These are phyloP conservation scores for Hawksworthiomyces lignivorus DNA, from an alignment of 2,329 filamentous ascomycete species.

Conservation along the genomic window DNA sequence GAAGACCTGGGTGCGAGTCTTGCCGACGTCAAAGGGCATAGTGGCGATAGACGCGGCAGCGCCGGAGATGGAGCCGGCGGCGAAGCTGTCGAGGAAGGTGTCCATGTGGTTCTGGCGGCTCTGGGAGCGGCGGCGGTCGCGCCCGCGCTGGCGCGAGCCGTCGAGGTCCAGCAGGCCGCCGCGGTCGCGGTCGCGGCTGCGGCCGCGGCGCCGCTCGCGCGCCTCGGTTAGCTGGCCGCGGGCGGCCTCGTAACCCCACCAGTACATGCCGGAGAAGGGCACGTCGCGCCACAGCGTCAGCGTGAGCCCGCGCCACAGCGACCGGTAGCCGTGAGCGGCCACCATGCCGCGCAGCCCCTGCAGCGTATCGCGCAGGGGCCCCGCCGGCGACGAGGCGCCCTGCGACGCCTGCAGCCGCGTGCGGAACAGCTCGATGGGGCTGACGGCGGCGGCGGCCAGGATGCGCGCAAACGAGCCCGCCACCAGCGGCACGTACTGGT, in stretches of 20 bases:
- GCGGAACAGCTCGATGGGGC: slow-evolving; percentile 87
- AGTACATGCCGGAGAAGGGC: slow-evolving; percentile 94
- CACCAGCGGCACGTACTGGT: slow-evolving; percentile 69
- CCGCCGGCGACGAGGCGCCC: slow-evolving; percentile 47
- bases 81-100: slow-evolving; percentile 82
- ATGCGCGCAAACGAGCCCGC: slow-evolving; percentile 73
- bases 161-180: slow-evolving; percentile 24
- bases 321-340: slow-evolving; percentile 62
- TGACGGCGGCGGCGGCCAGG: slow-evolving; percentile 73
- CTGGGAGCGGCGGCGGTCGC: slow-evolving; percentile 47
- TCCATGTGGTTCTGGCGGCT: slow-evolving; percentile 62
- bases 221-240: slow-evolving; percentile 63
- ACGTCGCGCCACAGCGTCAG: slow-evolving; percentile 95
- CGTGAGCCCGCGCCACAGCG: slow-evolving; percentile 83
- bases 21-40: slow-evolving; percentile 94
- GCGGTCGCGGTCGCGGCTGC: slow-evolving; percentile 29
- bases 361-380: slow-evolving; percentile 73
- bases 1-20: slow-evolving; percentile 85
- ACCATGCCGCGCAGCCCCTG: slow-evolving; percentile 75
- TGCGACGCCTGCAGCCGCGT: slow-evolving; percentile 81
- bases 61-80: slow-evolving; percentile 76
- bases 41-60: slow-evolving; percentile 81
- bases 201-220: slow-evolving; percentile 45
- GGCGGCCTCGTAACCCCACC: slow-evolving; percentile 92
- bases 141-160: slow-evolving; percentile 27